These are phyloP conservation scores for Aureobasidium musti DNA, from an alignment of 2,329 filamentous ascomycete genomes.

Conservation along the genomic window DNA sequence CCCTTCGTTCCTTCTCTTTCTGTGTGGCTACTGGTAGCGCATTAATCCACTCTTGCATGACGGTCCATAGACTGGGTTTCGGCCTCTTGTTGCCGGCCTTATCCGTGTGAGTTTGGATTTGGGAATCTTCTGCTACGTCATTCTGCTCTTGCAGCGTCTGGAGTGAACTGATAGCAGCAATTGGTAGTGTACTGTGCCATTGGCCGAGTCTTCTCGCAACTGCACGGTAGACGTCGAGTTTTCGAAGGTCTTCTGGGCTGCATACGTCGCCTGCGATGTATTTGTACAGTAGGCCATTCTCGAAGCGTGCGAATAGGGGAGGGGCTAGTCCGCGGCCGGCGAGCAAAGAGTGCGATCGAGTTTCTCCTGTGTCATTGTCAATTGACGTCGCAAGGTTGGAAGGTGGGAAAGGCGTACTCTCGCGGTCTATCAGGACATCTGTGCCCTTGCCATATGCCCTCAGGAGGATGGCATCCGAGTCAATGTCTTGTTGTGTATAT, in stretches of 20 bases:
- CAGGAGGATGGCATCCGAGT: conserved; percentile 82
- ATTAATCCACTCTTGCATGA: conserved; percentile 93
- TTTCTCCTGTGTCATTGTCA: conserved; percentile 53
- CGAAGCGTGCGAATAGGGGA: conserved; percentile 83
- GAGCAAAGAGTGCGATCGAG: conserved; percentile 76
- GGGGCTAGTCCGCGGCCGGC: conserved; percentile 82
- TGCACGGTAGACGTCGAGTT: conserved; percentile 73
- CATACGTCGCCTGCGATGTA: conserved; percentile 83
- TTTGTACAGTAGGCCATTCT: conserved; percentile 93
- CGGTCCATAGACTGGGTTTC: conserved; percentile 85
- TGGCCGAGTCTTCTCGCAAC: conserved; percentile 83
- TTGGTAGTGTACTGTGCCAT: conserved; percentile 79
- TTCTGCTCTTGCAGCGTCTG: conserved; percentile 33
- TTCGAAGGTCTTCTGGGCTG: conserved; percentile 75
- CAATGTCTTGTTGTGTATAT: conserved; percentile 72
- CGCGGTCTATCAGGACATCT: conserved; percentile 91
- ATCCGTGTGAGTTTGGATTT: conserved; percentile 36
- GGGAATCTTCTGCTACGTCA: conserved; percentile 35
- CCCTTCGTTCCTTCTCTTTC: conserved; percentile 66
- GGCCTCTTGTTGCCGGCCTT: conserved; percentile 61
- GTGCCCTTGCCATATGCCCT: conserved; percentile 94
- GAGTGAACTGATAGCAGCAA: conserved; percentile 52
- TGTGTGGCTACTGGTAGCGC: conserved; percentile 75
- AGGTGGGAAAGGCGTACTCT: conserved; percentile 64
- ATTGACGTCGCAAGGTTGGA: conserved; percentile 33